A percentile compares a stretch with the other conserved stretches of the same genome.
phyloP scores from a whole-genome alignment of 2,329 filamentous ascomycete genomes.

The Zymoseptoria brevis region DNA sequence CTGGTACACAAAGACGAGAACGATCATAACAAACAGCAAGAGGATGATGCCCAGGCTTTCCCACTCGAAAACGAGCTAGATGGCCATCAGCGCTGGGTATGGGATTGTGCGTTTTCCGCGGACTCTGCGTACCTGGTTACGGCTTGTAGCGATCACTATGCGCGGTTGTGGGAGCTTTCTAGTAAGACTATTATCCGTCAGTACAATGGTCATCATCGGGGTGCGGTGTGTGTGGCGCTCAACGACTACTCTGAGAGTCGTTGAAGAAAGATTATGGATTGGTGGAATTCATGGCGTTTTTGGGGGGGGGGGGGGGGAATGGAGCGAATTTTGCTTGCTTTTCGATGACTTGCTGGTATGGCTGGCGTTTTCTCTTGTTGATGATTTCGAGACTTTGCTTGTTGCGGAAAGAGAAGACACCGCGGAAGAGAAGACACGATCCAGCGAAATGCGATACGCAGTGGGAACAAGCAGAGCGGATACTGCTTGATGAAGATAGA shows the following conservation, averaged over 20 bases:
- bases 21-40: conserved; percentile 4
- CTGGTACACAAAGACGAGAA: conserved; percentile 9
- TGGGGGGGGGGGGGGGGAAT: too few relatives aligned
- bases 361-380: background rate
- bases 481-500: background rate
- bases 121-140: conserved; percentile 91
- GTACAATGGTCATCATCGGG: conserved; percentile 89
- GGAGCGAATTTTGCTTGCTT: background rate
- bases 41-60: conserved; percentile 49
- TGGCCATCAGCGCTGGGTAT: conserved; percentile 92
- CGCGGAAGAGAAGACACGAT: background rate
- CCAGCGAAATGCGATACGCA: background rate
- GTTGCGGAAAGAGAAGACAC: background rate
- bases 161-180: conserved; percentile 78
- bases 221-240: conserved; percentile 83
- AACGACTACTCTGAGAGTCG: conserved; percentile 54
- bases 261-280: conserved; percentile 1
- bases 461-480: background rate
- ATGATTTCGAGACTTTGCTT: background rate
- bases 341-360: background rate
- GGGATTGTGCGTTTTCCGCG: conserved; percentile 92
- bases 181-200: conserved; percentile 86
- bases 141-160: conserved; percentile 88
- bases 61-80: conserved; percentile 79
- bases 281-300: background rate